phyloP scores from a whole-genome alignment of 176 grass and related monocot genomes.

The Aechmea fasciata region DNA sequence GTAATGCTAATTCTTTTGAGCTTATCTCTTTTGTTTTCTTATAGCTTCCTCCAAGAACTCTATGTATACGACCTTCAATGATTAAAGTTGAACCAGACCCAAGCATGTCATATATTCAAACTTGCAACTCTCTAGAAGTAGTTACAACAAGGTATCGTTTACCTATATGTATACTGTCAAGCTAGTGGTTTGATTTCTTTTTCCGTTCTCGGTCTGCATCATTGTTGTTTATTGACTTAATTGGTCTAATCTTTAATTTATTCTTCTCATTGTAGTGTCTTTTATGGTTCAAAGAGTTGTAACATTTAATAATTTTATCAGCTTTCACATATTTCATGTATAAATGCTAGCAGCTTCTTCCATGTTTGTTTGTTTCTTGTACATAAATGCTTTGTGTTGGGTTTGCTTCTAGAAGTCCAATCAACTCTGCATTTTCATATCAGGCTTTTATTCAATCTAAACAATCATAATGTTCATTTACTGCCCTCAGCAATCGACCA shows the following conservation, averaged over 20 bases:
- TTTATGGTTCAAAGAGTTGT: no score
- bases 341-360: neutral
- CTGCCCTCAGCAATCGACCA: conserved; percentile 33
- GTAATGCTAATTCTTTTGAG: neutral
- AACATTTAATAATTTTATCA: no score
- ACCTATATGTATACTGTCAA: neutral
- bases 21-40: conserved; percentile 8
- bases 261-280: no score
- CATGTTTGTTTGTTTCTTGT: neutral
- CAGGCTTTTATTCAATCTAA: no score
- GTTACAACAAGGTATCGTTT: conserved; percentile 41
- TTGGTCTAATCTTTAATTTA: no score
- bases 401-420: no score
- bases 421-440: no score
- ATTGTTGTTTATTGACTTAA: neutral
- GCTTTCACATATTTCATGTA: no score
- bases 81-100: conserved; percentile 39
- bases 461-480: conserved; percentile 5
- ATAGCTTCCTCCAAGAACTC: conserved; percentile 45
- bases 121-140: conserved; percentile 60
- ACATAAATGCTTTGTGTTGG: no score
- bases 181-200: neutral
- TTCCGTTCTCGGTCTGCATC: conserved; percentile 6
- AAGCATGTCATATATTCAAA: conserved; percentile 17
- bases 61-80: conserved; percentile 52